phyloP scores from a whole-genome alignment of 768 basidiomycete species.

The Lyophyllum atratum region DNA sequence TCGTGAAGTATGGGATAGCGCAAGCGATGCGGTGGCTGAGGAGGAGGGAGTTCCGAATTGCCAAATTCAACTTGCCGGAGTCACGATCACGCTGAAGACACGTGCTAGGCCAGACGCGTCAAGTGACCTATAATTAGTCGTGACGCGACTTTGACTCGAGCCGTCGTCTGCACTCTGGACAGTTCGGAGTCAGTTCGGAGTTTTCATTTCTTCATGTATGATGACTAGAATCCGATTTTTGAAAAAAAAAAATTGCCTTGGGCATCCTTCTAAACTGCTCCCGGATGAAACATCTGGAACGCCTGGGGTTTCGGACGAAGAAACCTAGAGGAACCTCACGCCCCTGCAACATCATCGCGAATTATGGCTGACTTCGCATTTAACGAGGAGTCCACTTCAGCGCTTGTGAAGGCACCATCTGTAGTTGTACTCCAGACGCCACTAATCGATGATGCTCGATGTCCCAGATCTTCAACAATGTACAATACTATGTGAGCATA shows the following conservation, averaged over 20 bases:
- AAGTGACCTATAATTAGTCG: background rate
- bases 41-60: too few relatives aligned
- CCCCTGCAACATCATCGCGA: too few relatives aligned
- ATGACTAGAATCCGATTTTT: too few relatives aligned
- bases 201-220: too few relatives aligned
- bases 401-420: conserved; percentile 34
- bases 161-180: too few relatives aligned
- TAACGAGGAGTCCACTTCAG: background rate
- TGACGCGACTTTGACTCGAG: background rate
- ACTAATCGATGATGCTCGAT: conserved; percentile 36
- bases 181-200: too few relatives aligned
- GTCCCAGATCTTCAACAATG: conserved; percentile 42
- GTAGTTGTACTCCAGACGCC: conserved; percentile 43
- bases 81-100: conserved; percentile 10
- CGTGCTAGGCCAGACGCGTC: background rate
- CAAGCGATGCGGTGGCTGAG: too few relatives aligned
- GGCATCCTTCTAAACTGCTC: too few relatives aligned
- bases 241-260: too few relatives aligned
- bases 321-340: too few relatives aligned
- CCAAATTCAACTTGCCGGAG: conserved; percentile 1
- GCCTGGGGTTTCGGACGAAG: too few relatives aligned
- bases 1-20: background rate
- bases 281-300: too few relatives aligned
- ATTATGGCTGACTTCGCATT: background rate
- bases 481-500: background rate